Base-by-base conservation (phyloP, 2,329 filamentous ascomycete species). In the Emergomyces africanus region DNA sequence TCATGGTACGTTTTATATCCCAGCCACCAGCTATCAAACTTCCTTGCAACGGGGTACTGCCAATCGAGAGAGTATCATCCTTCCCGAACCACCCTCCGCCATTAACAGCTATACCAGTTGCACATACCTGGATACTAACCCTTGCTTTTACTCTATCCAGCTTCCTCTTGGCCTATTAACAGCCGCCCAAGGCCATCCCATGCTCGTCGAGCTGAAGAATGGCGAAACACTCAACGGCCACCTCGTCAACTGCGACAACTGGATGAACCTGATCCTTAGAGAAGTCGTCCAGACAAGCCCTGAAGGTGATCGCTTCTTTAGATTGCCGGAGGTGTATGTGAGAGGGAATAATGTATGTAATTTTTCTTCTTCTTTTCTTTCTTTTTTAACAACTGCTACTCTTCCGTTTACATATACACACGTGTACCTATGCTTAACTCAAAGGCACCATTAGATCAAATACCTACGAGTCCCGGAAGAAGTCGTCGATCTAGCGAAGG, bases 191-290 rank as follows among this genome's bases (percentile, higher is more conserved):
- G 94, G 94, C 81, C 90, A 96, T 73, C 92, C 94, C 3, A 97
- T 96, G 88, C 86, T 96, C 60, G 91, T 96, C 65, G 91, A 96
- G 79, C 87, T 96, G 65, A 96, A 96, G 81, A 95, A 92, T 70
- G 91, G 91, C 77, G 91, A 99, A 76, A 97, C 94, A 0, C 83
- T 99, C 62, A 99, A 97, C 77, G 94, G 94, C 63, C 90, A 96
- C 71, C 80, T 99, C 61, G 88, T 96, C 73, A 90, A 87, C 74
- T 99, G 92, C 84, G 94, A 99, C 74, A 99, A 92, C 54, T 99
- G 94, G 90, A 99, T 99, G 94, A 99, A 99, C 77, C 79, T 99
- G 67, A 97, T 92, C 1, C 77, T 99, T 65, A 95, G 94, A 75
- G 94, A 97, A 74, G 95, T 99, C 25, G 89, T 97, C 41, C 92